Evolutionary conservation across 2,329 filamentous ascomycete species (phyloP).

Genomic region (Aspergillus fructus): DNA sequence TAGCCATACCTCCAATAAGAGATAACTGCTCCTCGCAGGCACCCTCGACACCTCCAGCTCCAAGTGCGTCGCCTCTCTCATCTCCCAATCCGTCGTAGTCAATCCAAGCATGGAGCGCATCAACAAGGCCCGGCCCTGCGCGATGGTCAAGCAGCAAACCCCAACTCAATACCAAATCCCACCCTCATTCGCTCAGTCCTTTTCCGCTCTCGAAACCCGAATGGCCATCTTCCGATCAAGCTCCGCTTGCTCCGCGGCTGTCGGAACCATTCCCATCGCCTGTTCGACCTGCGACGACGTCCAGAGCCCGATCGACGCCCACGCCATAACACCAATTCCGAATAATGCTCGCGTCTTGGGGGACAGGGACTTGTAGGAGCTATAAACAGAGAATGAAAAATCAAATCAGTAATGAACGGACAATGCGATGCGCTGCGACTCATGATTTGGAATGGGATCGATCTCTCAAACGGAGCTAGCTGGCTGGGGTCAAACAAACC

Average conservation of each 20-base stretch:
- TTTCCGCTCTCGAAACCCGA: slow-evolving; percentile 34
- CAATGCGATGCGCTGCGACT: not conserved
- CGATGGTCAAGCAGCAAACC: not conserved
- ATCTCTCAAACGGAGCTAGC: too few relatives aligned
- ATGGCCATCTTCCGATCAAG: slow-evolving; percentile 51
- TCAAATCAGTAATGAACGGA: too few relatives aligned
- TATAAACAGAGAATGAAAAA: slow-evolving; percentile 29
- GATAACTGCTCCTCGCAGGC: not conserved
- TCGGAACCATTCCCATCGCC: slow-evolving; percentile 69
- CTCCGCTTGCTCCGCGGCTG: slow-evolving; percentile 69
- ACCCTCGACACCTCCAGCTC: not conserved
- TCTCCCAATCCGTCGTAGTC: not conserved
- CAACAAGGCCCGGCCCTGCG: too few relatives aligned
- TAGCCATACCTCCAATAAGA: not conserved
- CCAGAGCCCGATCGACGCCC: slow-evolving; percentile 72
- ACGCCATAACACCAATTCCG: slow-evolving; percentile 72
- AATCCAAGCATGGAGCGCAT: not conserved
- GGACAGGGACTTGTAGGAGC: slow-evolving; percentile 69
- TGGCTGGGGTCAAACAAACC: slow-evolving; percentile 22
- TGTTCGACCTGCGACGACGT: slow-evolving; percentile 71
- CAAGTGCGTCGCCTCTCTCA: not conserved
- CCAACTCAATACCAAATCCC: not conserved
- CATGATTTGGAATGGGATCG: too few relatives aligned
- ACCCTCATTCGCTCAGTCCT: slow-evolving; percentile 26
- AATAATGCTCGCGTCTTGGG: slow-evolving; percentile 69